Evolutionary conservation across 768 basidiomycete genomes (phyloP), one percentile per base, ranked within the genome.

Genomic region (Xerocomus potaroensis): DNA sequence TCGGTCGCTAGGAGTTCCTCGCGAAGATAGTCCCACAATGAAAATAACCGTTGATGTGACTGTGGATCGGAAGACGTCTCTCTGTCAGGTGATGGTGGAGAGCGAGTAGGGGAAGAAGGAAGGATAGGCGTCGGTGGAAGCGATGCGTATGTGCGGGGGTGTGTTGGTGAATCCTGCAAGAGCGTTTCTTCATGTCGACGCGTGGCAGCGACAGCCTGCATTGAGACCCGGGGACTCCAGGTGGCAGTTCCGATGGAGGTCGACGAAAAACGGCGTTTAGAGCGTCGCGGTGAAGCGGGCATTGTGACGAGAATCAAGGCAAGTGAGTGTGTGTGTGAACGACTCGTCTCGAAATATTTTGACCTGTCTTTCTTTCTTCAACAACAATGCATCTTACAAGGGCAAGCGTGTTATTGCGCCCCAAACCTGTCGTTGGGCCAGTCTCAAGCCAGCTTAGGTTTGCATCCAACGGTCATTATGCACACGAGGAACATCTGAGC

Each of bases 1-100:
- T 95, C 91, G n/a, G 89, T 92, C 1, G 87, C 90, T 8, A 93
- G 69, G 6, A 94, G 73, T 58, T 95, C 92, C 60, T 93, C 90
- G 12, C 84, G 73, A 18, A 95, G 75, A 64, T 95, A 94, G 52
- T 94, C 92, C 92, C 92, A 95, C 18, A 95, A 61, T 4, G 91
- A 91, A 63, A 90, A 91, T 3, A 88, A 80, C 0, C 71, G 71
- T 4, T 65, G 62, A 40, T 61, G 59, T 32, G 50, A 50, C 32
- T 52, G 53, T 21, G 49, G 24, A 21, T 49, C 47, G 47, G 55
- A 47, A 45, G 58, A 23, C 50, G 55, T 21, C n/a, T 19, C 18
- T n/a, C 51, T 40, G 31, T 42, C 43, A 12, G 49, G 50, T 11
- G 60, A 54, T 6, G 62, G 60, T 0, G 66, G 64, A 14, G 65